Base-by-base conservation (phyloP, 2,329 filamentous ascomycete genomes). In the Saccharata proteae region DNA sequence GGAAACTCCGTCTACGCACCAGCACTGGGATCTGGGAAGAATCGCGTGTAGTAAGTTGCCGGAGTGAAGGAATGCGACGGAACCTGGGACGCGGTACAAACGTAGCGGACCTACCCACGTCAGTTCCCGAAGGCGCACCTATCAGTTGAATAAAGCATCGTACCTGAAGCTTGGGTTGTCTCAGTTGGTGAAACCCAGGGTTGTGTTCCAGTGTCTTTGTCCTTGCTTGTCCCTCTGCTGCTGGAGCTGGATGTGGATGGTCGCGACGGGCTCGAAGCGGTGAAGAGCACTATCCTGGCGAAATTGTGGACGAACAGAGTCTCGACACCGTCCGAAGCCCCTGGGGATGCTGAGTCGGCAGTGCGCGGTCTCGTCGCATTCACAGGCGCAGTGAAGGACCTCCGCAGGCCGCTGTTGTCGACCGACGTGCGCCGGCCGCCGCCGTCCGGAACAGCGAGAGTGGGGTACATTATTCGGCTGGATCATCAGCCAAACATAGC, bases 11-110 rank as follows among this genome's bases (percentile, higher is more conserved):
- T 92, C 82, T 18, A 94, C 80, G 52, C 81, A 92, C 86, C 86
- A 94, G 50, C 81, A 92, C 55, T 93, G 85, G 36, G 84, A 92
- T 52, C 83, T 83, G 15, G 82, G 83, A 31, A 94, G 61, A 39
- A 94, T 90, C 8, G 86, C 80, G 46, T 90, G 82, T 12, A 93
- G 67, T 11, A 86, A 77, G 34, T 74, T 75, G 37, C 82, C 82
- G 40, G 84, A 93, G 54, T 80, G 88, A 7, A 94, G 66, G 47
- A 93, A 94, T 9, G 83, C 81, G 11, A 90, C 82, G 7, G 83
- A 83, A 13, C 83, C 81, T 6, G 81, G 80, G 19, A 90, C 80
- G 45, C 81, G 77, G 52, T 94, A 93, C 40, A 94, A 83, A 40
- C 78, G 72, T 38, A 94, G 69, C 1, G 76, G 70, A 2, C 84